phyloP scores from a whole-genome alignment of 176 grass and related monocot genomes.

The Aegilops longissima region DNA sequence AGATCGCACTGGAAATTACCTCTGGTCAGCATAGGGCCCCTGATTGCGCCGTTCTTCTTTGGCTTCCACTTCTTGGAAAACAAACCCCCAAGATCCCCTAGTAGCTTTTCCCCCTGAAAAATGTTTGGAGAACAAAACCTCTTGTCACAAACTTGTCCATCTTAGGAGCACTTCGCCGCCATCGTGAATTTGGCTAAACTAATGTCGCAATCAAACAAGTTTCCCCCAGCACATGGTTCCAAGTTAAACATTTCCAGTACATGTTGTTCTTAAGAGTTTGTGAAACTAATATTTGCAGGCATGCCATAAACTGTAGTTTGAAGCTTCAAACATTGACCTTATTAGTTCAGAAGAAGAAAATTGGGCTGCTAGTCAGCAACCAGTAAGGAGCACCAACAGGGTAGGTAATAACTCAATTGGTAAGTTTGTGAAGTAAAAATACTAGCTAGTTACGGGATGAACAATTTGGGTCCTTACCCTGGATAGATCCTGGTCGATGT shows the following conservation, averaged over 20 bases:
- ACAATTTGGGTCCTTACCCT: constrained; percentile 24
- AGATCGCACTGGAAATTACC: constrained; percentile 33
- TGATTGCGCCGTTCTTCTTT: constrained; percentile 62
- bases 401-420: no score
- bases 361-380: not conserved
- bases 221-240: not conserved
- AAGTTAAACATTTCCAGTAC: not conserved
- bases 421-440: no score
- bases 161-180: not conserved
- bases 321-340: not conserved
- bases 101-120: constrained; percentile 76
- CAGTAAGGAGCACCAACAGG: not conserved
- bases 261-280: no score
- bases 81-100: constrained; percentile 87
- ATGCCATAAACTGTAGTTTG: not conserved
- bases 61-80: constrained; percentile 89
- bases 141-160: not conserved
- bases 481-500: constrained; percentile 88
- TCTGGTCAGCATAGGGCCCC: constrained; percentile 68
- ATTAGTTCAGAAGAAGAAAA: not conserved
- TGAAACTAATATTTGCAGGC: not conserved
- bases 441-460: no score
- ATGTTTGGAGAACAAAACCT: not conserved
- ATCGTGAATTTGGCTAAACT: not conserved
- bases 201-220: not conserved